Percentiles rank a stretch among this genome's conserved stretches.
These are phyloP conservation scores for Abrus precatorius DNA, from an alignment of 306 rosid genomes.

Conservation along the genomic window DNA sequence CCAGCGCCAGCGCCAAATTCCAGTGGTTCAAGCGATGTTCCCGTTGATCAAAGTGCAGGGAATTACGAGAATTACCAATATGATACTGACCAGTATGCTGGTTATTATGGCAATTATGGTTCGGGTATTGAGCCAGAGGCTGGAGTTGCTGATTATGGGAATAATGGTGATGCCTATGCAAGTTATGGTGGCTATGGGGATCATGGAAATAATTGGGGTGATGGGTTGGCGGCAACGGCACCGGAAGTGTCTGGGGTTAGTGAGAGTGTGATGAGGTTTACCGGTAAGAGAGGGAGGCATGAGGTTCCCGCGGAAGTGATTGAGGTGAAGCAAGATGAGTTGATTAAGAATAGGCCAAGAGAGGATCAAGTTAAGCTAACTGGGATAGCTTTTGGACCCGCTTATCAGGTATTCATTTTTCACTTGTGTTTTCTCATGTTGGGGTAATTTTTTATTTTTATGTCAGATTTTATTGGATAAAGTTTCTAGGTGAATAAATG, in stretches of 20 bases:
- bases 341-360: conserved; percentile 93
- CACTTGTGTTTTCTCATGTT: conserved; percentile 1
- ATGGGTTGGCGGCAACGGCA: conserved; percentile 41
- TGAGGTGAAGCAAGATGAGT: conserved; percentile 94
- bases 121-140: conserved; percentile 56
- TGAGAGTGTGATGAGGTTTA: conserved; percentile 48
- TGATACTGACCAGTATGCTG: conserved; percentile 57
- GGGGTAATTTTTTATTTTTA: not conserved
- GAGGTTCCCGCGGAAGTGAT: conserved; percentile 78
- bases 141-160: conserved; percentile 54
- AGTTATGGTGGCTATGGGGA: conserved; percentile 54
- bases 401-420: conserved; percentile 74
- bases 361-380: conserved; percentile 87
- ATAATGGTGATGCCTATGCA: conserved; percentile 50
- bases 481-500: not conserved
- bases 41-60: conserved; percentile 49
- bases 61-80: conserved; percentile 50
- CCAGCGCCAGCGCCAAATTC: conserved; percentile 25
- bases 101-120: conserved; percentile 55
- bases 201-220: conserved; percentile 59
- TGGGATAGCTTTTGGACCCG: conserved; percentile 92
- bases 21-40: conserved; percentile 32
- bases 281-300: conserved; percentile 79
- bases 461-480: conserved; percentile 11
- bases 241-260: conserved; percentile 45